These are phyloP conservation scores for Collybia nuda DNA, from an alignment of 768 basidiomycete genomes.

Conservation along the genomic window DNA sequence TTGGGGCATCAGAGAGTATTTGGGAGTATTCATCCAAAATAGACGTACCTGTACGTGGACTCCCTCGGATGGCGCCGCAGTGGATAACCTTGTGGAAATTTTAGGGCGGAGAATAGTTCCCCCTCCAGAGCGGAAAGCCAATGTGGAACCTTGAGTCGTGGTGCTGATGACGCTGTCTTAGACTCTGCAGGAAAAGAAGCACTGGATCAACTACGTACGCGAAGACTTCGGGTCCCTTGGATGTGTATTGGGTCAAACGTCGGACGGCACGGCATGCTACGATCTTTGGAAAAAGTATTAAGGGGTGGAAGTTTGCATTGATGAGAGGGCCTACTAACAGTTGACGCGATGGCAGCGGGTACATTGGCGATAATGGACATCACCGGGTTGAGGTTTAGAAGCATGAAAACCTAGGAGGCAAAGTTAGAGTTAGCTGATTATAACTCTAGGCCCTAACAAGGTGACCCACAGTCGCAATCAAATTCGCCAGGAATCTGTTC, in stretches of 20 bases:
- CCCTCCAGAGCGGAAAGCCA: slow-evolving; percentile 56
- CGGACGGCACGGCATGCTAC: slow-evolving; percentile 63
- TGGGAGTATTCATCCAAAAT: neutral
- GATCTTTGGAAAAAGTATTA: slow-evolving; percentile 38
- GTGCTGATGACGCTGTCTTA: slow-evolving; percentile 15
- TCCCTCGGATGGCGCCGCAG: slow-evolving; percentile 40
- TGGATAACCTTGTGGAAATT: slow-evolving; percentile 28
- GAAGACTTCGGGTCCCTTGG: slow-evolving; percentile 49
- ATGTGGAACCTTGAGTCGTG: slow-evolving; percentile 51
- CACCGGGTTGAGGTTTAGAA: slow-evolving; percentile 66
- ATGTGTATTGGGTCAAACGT: slow-evolving; percentile 58
- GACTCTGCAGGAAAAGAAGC: slow-evolving; percentile 2
- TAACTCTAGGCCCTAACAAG: too few relatives aligned
- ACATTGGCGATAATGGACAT: slow-evolving; percentile 77
- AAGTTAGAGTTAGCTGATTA: slow-evolving; percentile 1
- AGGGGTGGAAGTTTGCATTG: neutral
- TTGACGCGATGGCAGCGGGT: slow-evolving; percentile 67
- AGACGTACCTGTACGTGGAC: slow-evolving; percentile 59
- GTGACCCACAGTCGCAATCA: slow-evolving; percentile 58
- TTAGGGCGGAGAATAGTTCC: slow-evolving; percentile 29
- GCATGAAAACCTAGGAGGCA: slow-evolving; percentile 50
- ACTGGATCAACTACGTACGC: slow-evolving; percentile 36
- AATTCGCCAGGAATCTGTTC: slow-evolving; percentile 63
- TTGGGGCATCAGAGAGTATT: slow-evolving; percentile 1
- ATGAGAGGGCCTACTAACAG: slow-evolving; percentile 36